These are phyloP conservation scores for Diaporthe sp. DNA, from an alignment of 2,329 filamentous ascomycete genomes.

Conservation along the genomic window DNA sequence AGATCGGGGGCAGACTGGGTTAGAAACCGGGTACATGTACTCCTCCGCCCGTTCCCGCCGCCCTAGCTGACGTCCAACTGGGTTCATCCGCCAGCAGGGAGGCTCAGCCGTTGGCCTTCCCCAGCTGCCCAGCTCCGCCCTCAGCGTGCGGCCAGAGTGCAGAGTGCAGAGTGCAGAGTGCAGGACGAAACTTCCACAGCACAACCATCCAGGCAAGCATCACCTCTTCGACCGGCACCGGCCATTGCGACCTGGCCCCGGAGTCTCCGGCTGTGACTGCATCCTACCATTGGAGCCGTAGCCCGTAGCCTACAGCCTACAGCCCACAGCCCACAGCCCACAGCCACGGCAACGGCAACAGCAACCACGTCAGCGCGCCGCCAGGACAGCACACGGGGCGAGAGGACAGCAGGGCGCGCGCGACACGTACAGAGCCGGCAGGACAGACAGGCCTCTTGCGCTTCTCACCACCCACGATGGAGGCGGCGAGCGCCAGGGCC, in stretches of 20 bases:
- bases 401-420: slow-evolving; percentile 22
- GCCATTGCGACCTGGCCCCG: not conserved
- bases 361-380: not conserved
- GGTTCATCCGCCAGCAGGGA: slow-evolving; percentile 14
- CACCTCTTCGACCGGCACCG: not conserved
- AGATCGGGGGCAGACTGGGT: fast-evolving
- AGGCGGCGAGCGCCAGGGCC: slow-evolving; percentile 95
- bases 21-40: not conserved
- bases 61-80: slow-evolving; percentile 16
- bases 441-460: slow-evolving; percentile 18
- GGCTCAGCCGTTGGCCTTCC: slow-evolving; percentile 11
- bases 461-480: slow-evolving; percentile 67
- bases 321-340: not conserved
- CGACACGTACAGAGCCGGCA: slow-evolving; percentile 16
- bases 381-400: not conserved
- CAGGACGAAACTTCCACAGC: slow-evolving; percentile 8
- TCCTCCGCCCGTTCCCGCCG: not conserved
- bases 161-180: not conserved
- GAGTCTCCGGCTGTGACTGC: not conserved
- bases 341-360: too few species aligned
- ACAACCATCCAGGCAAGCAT: not conserved
- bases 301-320: not conserved
- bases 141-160: slow-evolving; percentile 2
- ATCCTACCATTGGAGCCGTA: slow-evolving; percentile 10
- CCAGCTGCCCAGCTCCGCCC: slow-evolving; percentile 18